Evolutionary conservation across 2,329 filamentous ascomycete genomes (phyloP).

Genomic region (Aspergillus terreus): DNA sequence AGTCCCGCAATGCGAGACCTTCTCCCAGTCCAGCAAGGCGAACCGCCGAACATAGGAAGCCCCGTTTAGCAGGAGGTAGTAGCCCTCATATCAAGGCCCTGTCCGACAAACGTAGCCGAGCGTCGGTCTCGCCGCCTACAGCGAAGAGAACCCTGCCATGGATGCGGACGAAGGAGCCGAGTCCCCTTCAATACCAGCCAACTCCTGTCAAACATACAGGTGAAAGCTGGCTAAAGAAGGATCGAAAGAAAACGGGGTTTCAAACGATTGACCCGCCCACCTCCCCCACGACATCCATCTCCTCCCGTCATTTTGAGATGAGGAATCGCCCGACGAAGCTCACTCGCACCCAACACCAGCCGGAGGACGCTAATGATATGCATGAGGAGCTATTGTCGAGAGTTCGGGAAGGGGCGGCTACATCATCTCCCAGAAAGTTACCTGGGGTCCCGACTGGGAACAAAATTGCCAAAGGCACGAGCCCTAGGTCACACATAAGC

Average conservation of each 20-base stretch:
- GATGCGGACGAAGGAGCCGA: not conserved
- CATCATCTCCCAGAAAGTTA: no score
- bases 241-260: constrained; percentile 24
- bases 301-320: constrained; percentile 15
- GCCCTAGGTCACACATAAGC: not conserved
- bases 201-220: constrained; percentile 6
- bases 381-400: no score
- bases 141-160: constrained; percentile 5
- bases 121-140: constrained; percentile 5
- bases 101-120: not conserved
- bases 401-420: no score
- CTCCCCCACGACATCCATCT: constrained; percentile 28
- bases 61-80: no score
- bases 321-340: constrained; percentile 7
- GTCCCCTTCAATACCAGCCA: not conserved
- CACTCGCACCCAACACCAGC: not conserved
- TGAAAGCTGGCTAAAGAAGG: constrained; percentile 28
- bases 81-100: not conserved
- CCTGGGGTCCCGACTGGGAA: no score
- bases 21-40: not conserved
- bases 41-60: not conserved
- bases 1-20: constrained; percentile 1
- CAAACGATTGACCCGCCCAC: constrained; percentile 33
- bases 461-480: not conserved
- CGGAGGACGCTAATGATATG: not conserved